Evolutionary conservation across 108 stramenopile genomes (phyloP).

Genomic region (Tribonema minus): DNA sequence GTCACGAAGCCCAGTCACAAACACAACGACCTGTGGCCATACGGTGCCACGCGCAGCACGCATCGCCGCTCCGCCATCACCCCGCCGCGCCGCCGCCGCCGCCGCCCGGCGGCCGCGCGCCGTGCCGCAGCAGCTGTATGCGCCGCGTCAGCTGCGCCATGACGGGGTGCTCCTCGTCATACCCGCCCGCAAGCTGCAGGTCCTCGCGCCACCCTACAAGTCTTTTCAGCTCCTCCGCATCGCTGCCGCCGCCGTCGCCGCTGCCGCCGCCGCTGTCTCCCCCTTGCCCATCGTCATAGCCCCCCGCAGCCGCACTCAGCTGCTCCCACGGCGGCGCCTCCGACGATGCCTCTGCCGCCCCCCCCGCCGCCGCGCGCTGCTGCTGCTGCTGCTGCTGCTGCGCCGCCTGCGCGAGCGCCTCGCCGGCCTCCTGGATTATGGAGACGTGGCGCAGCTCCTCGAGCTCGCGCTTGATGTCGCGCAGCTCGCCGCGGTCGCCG

Average conservation of each 20-base stretch:
- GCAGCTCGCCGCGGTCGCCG: constrained; percentile 50
- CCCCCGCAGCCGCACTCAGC: background rate
- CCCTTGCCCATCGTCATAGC: background rate
- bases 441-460: constrained; percentile 39
- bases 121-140: background rate
- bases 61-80: too few relatives aligned
- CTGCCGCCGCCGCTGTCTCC: background rate
- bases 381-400: too few relatives aligned
- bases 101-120: too few relatives aligned
- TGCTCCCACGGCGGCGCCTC: background rate
- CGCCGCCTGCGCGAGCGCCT: constrained; percentile 1
- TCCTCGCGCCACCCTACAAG: constrained; percentile 32
- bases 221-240: background rate
- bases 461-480: constrained; percentile 48
- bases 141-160: background rate
- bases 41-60: too few relatives aligned
- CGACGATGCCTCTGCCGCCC: background rate
- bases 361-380: background rate
- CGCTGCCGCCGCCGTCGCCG: background rate
- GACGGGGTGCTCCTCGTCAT: background rate
- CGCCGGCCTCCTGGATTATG: constrained; percentile 29
- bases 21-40: too few relatives aligned
- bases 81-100: too few relatives aligned
- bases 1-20: too few relatives aligned
- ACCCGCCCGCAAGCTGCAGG: background rate